These are phyloP conservation scores for Taxillus chinensis DNA, from an alignment of 164 flowering plant species.

Conservation along the genomic window DNA sequence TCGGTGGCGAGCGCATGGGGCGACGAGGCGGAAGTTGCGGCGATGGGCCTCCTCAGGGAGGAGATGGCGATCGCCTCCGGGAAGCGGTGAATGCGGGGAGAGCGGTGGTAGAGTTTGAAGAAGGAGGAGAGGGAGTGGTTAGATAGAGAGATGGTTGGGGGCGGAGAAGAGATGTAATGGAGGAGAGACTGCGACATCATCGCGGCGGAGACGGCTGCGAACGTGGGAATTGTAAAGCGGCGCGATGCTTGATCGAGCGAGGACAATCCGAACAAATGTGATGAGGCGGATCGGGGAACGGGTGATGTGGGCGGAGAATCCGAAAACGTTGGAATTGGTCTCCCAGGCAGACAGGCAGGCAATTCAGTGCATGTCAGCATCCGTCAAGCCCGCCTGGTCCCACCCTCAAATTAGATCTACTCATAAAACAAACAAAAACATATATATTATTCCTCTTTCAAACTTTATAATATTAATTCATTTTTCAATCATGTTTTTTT, in stretches of 20 bases:
- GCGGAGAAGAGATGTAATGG: constrained; percentile 17
- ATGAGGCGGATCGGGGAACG: neutral
- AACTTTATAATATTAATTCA: no score
- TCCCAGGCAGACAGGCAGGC: no score
- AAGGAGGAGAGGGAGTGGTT: constrained; percentile 7
- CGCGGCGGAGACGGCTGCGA: neutral
- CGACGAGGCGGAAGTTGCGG: neutral
- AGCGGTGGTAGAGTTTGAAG: constrained; percentile 7
- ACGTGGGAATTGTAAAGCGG: neutral
- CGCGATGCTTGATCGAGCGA: neutral
- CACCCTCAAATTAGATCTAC: no score
- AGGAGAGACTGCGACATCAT: constrained; percentile 26
- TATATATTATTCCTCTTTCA: no score
- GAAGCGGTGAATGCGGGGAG: constrained; percentile 10
- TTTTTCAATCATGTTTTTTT: no score
- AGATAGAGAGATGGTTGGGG: constrained; percentile 13
- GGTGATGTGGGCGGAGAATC: neutral
- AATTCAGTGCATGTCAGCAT: no score
- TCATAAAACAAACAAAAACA: no score
- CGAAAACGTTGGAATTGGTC: no score
- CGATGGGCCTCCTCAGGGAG: constrained; percentile 5
- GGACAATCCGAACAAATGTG: neutral
- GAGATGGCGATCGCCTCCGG: constrained; percentile 4
- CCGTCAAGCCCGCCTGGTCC: no score
- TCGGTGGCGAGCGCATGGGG: constrained; percentile 6